These are phyloP conservation scores for Nakataea oryzae DNA, from an alignment of 2,329 filamentous ascomycete genomes.

Conservation along the genomic window DNA sequence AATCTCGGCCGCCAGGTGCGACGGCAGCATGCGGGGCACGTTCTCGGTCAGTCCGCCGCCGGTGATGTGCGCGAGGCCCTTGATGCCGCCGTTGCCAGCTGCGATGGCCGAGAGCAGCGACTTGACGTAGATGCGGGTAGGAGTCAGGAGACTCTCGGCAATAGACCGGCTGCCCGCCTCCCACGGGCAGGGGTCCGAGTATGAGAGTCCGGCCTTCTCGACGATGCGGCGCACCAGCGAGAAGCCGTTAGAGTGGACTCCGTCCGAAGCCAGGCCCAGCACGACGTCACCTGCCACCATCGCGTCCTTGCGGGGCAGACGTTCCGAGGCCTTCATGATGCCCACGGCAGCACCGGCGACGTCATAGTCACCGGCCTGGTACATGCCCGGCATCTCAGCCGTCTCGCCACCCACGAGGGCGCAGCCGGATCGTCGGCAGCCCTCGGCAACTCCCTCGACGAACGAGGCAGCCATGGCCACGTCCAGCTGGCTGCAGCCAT, in stretches of 20 bases:
- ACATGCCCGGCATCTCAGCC: conserved; percentile 96
- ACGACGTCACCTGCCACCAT: conserved; percentile 82
- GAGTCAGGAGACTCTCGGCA: conserved; percentile 72
- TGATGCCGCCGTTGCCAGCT: conserved; percentile 61
- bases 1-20: conserved; percentile 67
- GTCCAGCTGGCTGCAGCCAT: conserved; percentile 82
- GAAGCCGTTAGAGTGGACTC: conserved; percentile 94
- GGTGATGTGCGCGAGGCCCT: conserved; percentile 94
- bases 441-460: conserved; percentile 79
- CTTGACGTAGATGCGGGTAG: conserved; percentile 90
- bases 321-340: conserved; percentile 57
- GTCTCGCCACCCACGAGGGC: conserved; percentile 96
- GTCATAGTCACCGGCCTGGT: conserved; percentile 81
- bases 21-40: conserved; percentile 84
- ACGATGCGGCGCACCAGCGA: conserved; percentile 91
- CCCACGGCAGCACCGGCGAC: conserved; percentile 85
- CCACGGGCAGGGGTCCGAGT: conserved; percentile 71
- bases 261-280: conserved; percentile 74
- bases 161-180: conserved; percentile 40
- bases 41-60: conserved; percentile 91
- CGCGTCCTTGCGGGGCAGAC: conserved; percentile 63
- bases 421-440: conserved; percentile 76
- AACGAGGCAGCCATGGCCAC: conserved; percentile 72
- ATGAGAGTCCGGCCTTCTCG: conserved; percentile 59
- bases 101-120: conserved; percentile 46